Conservation (phyloP, 768 basidiomycete genomes). For the Leccinum subgranulosum region DNA sequence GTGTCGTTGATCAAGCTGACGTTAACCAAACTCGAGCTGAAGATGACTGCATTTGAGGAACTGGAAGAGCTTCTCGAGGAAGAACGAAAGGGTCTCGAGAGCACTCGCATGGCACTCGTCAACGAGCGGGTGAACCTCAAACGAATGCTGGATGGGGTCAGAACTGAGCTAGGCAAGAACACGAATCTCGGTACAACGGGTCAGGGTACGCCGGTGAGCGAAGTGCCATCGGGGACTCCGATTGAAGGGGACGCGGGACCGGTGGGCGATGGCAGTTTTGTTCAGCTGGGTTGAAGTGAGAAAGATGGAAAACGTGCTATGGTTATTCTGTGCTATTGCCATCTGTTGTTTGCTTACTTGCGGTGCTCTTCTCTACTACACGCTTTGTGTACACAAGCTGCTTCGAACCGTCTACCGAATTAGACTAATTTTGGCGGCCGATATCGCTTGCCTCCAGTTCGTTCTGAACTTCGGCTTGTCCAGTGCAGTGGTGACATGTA, state of each 20-base stretch:
- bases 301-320: slow-evolving; percentile 5
- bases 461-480: no score
- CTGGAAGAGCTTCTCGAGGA: slow-evolving; percentile 90
- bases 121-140: slow-evolving; percentile 73
- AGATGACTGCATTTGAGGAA: slow-evolving; percentile 93
- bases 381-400: slow-evolving; percentile 5
- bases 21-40: slow-evolving; percentile 86
- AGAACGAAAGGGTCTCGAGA: slow-evolving; percentile 83
- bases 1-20: slow-evolving; percentile 83
- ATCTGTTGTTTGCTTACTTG: slow-evolving; percentile 17
- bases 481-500: no score
- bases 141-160: slow-evolving; percentile 67
- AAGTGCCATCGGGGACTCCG: slow-evolving; percentile 44
- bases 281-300: slow-evolving; percentile 42
- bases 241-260: slow-evolving; percentile 57
- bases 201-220: slow-evolving; percentile 55
- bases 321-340: slow-evolving; percentile 28
- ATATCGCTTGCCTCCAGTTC: not conserved
- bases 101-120: slow-evolving; percentile 72
- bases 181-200: slow-evolving; percentile 51
- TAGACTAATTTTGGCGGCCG: not conserved
- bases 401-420: slow-evolving; percentile 3
- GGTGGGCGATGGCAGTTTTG: slow-evolving; percentile 49
- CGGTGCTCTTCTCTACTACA: not conserved
- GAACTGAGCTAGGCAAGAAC: slow-evolving; percentile 60